Evolutionary conservation across 116 monocot genomes (phyloP).

Genomic region (Zostera marina): DNA sequence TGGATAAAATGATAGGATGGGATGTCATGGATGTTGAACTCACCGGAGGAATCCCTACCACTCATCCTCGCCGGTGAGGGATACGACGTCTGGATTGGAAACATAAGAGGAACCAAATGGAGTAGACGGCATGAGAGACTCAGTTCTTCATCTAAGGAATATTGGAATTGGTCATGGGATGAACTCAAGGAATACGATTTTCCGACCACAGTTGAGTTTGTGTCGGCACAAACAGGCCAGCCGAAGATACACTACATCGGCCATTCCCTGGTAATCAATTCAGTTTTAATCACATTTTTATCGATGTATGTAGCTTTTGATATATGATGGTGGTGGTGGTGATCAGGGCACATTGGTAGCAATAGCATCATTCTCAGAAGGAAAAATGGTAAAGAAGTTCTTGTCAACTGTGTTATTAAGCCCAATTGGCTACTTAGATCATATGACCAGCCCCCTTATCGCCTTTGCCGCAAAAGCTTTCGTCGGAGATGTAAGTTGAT

Average conservation of each 20-base stretch:
- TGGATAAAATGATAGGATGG: conserved; percentile 60
- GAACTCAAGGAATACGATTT: neutral
- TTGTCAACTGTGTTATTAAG: conserved; percentile 52
- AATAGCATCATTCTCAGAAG: conserved; percentile 63
- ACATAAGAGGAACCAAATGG: conserved; percentile 60
- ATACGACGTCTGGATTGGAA: conserved; percentile 81
- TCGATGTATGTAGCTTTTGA: neutral
- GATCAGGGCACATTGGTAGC: conserved; percentile 66
- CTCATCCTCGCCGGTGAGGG: conserved; percentile 61
- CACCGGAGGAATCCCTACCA: conserved; percentile 62
- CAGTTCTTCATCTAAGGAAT: conserved; percentile 21
- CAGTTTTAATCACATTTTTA: neutral
- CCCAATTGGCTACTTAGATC: conserved; percentile 66
- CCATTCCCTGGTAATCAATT: conserved; percentile 48
- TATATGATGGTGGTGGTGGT: neutral
- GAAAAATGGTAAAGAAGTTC: conserved; percentile 54
- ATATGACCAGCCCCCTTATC: conserved; percentile 56
- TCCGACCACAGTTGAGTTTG: conserved; percentile 50
- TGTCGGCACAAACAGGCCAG: conserved; percentile 38
- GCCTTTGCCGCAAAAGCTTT: conserved; percentile 49
- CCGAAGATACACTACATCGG: conserved; percentile 77
- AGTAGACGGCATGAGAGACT: conserved; percentile 58
- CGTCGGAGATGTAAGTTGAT: conserved; percentile 37
- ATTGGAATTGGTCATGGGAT: too few species aligned
- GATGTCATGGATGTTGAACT: conserved; percentile 58